Percentiles rank a stretch among this genome's conserved stretches.
Evolutionary conservation across 306 rosid species (phyloP).

Genomic region (Vicia sativa): DNA sequence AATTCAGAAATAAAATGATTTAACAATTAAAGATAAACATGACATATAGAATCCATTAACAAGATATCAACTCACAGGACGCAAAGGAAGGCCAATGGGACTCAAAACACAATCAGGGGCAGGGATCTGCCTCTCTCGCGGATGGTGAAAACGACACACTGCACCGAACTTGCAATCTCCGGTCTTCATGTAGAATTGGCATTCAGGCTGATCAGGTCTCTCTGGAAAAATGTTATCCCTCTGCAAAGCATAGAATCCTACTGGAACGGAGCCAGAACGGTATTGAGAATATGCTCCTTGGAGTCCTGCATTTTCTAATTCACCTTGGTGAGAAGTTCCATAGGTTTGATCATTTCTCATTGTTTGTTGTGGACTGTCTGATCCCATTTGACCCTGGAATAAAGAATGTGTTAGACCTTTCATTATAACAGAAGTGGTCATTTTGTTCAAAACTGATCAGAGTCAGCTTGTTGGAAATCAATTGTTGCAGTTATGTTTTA

Average conservation of each 20-base stretch:
- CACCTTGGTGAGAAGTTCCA: slow-evolving; percentile 73
- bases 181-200: slow-evolving; percentile 96
- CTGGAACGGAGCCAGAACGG: slow-evolving; percentile 70
- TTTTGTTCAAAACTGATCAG: too few relatives aligned
- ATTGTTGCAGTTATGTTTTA: too few relatives aligned
- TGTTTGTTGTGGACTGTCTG: slow-evolving; percentile 78
- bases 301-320: slow-evolving; percentile 62
- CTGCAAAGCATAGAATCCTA: slow-evolving; percentile 77
- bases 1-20: slow-evolving; percentile 16
- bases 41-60: not conserved
- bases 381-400: slow-evolving; percentile 90
- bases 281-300: slow-evolving; percentile 67
- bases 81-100: slow-evolving; percentile 90
- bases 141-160: slow-evolving; percentile 96
- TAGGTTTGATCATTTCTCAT: slow-evolving; percentile 65
- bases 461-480: too few relatives aligned
- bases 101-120: slow-evolving; percentile 94
- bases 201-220: slow-evolving; percentile 96
- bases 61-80: slow-evolving; percentile 70
- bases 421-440: too few relatives aligned
- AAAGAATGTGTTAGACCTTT: slow-evolving; percentile 11
- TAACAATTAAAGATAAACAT: slow-evolving; percentile 30
- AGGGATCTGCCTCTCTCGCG: slow-evolving; percentile 84
- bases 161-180: slow-evolving; percentile 98
- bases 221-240: slow-evolving; percentile 97